These are phyloP conservation scores for Coelastrella sp. DNA, from an alignment of 139 green algal species.

Conservation along the genomic window DNA sequence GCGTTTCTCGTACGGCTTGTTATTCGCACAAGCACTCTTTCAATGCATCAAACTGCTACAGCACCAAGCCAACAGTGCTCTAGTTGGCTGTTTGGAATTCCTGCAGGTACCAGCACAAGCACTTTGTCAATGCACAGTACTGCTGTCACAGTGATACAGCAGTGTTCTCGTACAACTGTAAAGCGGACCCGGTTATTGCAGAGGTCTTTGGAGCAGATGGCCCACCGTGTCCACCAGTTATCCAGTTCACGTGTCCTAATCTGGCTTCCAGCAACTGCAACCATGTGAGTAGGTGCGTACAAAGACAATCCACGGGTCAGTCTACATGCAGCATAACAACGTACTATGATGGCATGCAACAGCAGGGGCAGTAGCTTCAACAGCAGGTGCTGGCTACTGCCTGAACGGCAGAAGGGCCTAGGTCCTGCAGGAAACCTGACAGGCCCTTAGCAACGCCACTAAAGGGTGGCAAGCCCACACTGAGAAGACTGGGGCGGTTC, in stretches of 20 bases:
- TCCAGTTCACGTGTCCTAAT: conserved; percentile 32
- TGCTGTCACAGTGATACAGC: conserved; percentile 42
- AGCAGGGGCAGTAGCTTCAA: too few species aligned
- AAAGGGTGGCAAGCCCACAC: too few species aligned
- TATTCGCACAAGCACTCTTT: too few species aligned
- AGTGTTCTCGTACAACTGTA: conserved; percentile 25
- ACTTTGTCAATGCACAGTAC: conserved; percentile 28
- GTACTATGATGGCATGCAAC: too few species aligned
- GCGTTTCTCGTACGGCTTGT: too few species aligned
- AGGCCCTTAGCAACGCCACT: too few species aligned
- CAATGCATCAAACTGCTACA: background rate
- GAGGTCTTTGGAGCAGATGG: background rate
- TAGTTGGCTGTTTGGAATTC: background rate
- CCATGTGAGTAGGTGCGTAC: conserved; percentile 32
- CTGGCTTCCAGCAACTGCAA: conserved; percentile 2
- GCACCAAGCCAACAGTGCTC: background rate
- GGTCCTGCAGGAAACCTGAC: too few species aligned
- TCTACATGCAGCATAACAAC: too few species aligned
- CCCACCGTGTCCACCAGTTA: conserved; percentile 29
- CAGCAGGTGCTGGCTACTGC: too few species aligned
- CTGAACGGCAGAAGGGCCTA: too few species aligned
- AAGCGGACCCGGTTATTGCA: too few species aligned
- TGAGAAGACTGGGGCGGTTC: too few species aligned
- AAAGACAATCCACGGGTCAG: background rate
- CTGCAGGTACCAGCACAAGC: conserved; percentile 45